Conservation (phyloP, 768 basidiomycete species). For the Candolleomyces eurysporus region DNA sequence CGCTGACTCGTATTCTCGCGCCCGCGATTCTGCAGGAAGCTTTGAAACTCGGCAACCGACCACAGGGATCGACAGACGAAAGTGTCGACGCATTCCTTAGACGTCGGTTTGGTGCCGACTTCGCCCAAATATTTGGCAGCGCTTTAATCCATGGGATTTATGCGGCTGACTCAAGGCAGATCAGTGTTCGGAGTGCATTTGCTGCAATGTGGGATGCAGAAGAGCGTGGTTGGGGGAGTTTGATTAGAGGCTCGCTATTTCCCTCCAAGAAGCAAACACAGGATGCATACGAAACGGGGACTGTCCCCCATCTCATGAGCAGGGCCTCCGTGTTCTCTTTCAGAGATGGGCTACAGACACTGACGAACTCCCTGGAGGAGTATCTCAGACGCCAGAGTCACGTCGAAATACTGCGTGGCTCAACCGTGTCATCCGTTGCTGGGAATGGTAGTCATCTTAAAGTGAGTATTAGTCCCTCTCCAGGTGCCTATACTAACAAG, state of each 20-base stretch:
- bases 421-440: conserved; percentile 36
- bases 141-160: conserved; percentile 93
- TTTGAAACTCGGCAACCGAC: conserved; percentile 45
- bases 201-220: conserved; percentile 72
- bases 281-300: conserved; percentile 39
- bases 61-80: conserved; percentile 57
- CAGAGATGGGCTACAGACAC: conserved; percentile 65
- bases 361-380: conserved; percentile 56
- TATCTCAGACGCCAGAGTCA: conserved; percentile 47
- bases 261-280: conserved; percentile 10
- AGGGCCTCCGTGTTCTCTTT: conserved; percentile 81
- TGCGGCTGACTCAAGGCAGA: conserved; percentile 72
- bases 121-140: conserved; percentile 75
- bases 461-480: conserved; percentile 29
- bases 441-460: conserved; percentile 28
- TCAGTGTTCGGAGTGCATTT: conserved; percentile 80
- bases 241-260: conserved; percentile 46
- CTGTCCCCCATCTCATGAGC: conserved; percentile 45
- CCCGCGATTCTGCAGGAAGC: conserved; percentile 58
- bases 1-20: conserved; percentile 45
- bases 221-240: conserved; percentile 63
- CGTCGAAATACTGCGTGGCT: conserved; percentile 51
- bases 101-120: conserved; percentile 66
- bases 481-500: not conserved
- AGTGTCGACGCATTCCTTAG: conserved; percentile 76